phyloP scores from a whole-genome alignment of 2,329 filamentous ascomycete genomes.

The Aspergillus brasiliensis region DNA sequence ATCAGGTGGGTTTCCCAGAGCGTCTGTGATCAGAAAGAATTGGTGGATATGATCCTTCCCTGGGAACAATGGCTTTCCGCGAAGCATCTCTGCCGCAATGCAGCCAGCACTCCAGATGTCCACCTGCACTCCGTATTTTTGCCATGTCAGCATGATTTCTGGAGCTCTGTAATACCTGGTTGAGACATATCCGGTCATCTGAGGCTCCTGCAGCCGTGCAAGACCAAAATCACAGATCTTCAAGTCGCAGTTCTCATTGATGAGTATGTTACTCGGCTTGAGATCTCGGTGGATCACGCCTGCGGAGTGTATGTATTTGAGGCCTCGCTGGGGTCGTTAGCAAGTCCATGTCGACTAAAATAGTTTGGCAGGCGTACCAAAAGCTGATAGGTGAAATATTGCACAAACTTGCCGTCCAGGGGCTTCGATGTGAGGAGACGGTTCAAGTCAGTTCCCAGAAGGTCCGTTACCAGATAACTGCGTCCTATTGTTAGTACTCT shows the following conservation, averaged over 20 bases:
- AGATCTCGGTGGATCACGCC: conserved; percentile 96
- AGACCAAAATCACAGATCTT: conserved; percentile 99
- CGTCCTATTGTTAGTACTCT: conserved; percentile 10
- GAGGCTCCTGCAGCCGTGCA: conserved; percentile 94
- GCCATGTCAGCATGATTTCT: conserved; percentile 99
- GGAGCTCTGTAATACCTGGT: conserved; percentile 98
- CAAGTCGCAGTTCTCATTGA: conserved; percentile 98
- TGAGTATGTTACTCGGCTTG: conserved; percentile 97
- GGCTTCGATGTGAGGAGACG: conserved; percentile 90
- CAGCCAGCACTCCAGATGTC: conserved; percentile 99
- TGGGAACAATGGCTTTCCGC: conserved; percentile 95
- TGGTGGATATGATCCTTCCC: conserved; percentile 99
- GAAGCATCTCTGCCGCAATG: conserved; percentile 98
- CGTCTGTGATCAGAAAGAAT: conserved; percentile 97
- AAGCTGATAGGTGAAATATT: conserved; percentile 99
- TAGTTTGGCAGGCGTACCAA: conserved; percentile 61
- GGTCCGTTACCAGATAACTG: conserved; percentile 96
- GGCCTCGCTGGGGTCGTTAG: conserved; percentile 67
- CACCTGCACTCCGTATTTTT: conserved; percentile 98
- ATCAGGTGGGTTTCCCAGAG: conserved; percentile 91
- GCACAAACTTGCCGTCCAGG: conserved; percentile 98
- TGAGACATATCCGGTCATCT: conserved; percentile 99
- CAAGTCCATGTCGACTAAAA: neutral
- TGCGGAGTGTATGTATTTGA: conserved; percentile 99
- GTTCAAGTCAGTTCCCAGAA: conserved; percentile 94